Conservation (phyloP, 305 asterid genomes). For the Plantago coronopus region DNA sequence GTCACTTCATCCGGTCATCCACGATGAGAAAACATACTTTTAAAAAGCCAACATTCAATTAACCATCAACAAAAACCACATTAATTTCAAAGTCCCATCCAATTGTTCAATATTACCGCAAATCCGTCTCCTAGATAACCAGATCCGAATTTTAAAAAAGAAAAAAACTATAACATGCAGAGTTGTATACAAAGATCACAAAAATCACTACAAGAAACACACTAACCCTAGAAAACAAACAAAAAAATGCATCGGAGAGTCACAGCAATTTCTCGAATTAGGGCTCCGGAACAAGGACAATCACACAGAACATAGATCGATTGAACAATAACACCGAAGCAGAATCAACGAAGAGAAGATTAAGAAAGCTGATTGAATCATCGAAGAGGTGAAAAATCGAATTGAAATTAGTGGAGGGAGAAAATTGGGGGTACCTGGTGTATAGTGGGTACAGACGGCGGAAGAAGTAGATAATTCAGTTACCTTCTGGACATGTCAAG, state of each 20-base stretch:
- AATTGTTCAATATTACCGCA: background rate
- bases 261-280: background rate
- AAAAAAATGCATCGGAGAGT: no score
- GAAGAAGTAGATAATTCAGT: no score
- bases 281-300: background rate
- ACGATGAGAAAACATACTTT: background rate
- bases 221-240: background rate
- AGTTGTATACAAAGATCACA: no score
- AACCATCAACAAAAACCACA: slow-evolving; percentile 1
- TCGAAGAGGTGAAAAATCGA: no score
- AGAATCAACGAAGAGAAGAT: no score
- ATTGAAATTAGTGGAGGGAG: no score
- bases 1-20: background rate
- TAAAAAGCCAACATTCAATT: slow-evolving; percentile 30
- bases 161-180: background rate
- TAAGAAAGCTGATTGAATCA: no score
- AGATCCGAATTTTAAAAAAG: no score
- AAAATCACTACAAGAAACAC: no score
- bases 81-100: background rate
- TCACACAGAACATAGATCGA: background rate
- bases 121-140: background rate
- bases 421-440: no score
- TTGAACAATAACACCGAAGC: background rate
- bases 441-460: no score
- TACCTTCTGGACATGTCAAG: no score